Base-by-base conservation (phyloP, 2,329 filamentous ascomycete species). In the Zarea fungicola region DNA sequence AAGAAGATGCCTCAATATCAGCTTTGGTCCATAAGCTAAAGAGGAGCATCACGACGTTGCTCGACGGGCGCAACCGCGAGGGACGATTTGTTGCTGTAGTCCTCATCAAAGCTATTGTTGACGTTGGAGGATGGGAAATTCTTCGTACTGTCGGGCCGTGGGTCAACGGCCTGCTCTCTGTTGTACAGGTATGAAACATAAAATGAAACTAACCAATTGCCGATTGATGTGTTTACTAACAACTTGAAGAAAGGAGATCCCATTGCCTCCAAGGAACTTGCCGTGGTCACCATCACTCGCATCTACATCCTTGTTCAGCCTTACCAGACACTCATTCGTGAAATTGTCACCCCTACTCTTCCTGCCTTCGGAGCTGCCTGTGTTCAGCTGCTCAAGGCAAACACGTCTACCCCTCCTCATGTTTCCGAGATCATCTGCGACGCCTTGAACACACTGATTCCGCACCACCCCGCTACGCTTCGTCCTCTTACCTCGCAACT, bases 301-400 rank as follows among this genome's bases (percentile, higher is more conserved):
- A 90, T 96, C 57, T 96, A 93, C 69, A 77, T 83, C 56, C 78
- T 93, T 29, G 85, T 91, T 34, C 87, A 90, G 61, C 81, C 85
- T 31, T 90, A 90, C 61, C 88, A 86, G 52, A 93, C 89, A 8
- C 74, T 96, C 46, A 76, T 92, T 37, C 80, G 92, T 58, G 91
- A 96, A 63, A 88, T 96, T 52, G 91, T 87, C 1, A 95, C 90
- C 0, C 89, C 89, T 3, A 87, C 82, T 3, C 71, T 96, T 18
- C 82, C 88, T 2, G 71, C 78, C 1, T 95, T 92, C 59, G 77
- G 91, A 39, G 83, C 80, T 1, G 76, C 85, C 3, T 89, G 86
- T 58, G 66, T 96, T 37, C 82, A 85, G 58, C 73, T 92, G 37
- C 68, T 79, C 61, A 74, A 81, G 55, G 63, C 58, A 32, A 45